Evolutionary conservation across 345 rosid species (phyloP).

Genomic region (Brassica incana): DNA sequence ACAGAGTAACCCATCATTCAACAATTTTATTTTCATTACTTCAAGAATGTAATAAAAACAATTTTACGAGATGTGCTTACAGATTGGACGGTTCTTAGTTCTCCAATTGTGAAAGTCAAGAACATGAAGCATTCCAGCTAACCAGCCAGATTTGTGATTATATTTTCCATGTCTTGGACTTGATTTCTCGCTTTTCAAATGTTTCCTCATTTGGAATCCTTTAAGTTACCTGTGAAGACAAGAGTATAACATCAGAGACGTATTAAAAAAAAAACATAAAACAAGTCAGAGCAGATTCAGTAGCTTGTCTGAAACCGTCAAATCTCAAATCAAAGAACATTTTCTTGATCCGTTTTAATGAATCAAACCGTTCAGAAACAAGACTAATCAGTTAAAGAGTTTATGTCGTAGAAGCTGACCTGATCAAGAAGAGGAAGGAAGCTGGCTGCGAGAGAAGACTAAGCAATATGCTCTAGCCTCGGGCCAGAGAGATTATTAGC

Average conservation of each 20-base stretch:
- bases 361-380: neutral
- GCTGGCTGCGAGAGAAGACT: neutral
- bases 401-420: slow-evolving; percentile 7
- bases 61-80: neutral
- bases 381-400: neutral
- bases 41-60: too few species aligned
- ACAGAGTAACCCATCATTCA: neutral
- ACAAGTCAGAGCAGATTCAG: slow-evolving; percentile 18
- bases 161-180: slow-evolving; percentile 33
- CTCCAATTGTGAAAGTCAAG: slow-evolving; percentile 61
- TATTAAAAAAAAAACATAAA: neutral
- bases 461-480: neutral
- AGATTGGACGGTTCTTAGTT: slow-evolving; percentile 33
- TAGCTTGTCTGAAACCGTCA: slow-evolving; percentile 21
- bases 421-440: slow-evolving; percentile 21
- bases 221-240: slow-evolving; percentile 15
- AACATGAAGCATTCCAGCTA: slow-evolving; percentile 57
- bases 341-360: slow-evolving; percentile 1
- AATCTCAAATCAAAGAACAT: neutral
- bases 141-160: slow-evolving; percentile 53
- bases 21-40: neutral
- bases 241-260: slow-evolving; percentile 5
- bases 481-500: neutral
- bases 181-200: slow-evolving; percentile 36
- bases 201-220: slow-evolving; percentile 49